Conservation (phyloP, 2,329 filamentous ascomycete genomes). For the Ophiostoma ulmi region DNA sequence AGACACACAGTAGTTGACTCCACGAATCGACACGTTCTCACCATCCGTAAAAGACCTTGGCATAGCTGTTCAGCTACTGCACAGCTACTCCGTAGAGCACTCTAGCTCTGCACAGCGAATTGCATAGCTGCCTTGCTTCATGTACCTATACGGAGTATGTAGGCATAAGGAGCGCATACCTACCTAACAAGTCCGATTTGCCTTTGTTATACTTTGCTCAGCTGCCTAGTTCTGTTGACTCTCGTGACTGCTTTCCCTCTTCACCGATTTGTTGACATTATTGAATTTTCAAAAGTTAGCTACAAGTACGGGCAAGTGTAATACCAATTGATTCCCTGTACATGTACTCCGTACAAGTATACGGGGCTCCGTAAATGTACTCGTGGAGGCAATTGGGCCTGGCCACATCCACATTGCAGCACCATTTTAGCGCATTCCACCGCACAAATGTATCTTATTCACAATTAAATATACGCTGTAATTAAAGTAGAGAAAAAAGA, state of each 20-base stretch:
- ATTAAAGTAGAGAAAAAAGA: neutral
- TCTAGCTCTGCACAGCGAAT: neutral
- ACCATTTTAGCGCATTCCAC: constrained; percentile 25
- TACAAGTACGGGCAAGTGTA: neutral
- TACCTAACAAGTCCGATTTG: neutral
- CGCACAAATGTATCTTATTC: neutral
- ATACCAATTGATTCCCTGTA: neutral
- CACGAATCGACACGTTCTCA: neutral
- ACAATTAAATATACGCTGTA: neutral
- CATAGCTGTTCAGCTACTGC: neutral
- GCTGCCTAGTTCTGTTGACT: neutral
- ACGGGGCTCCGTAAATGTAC: neutral
- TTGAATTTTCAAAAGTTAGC: neutral
- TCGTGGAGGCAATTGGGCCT: neutral
- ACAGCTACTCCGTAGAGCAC: neutral
- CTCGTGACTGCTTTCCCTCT: constrained; percentile 7
- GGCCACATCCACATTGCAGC: constrained; percentile 17
- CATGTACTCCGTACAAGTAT: neutral
- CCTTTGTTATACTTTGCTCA: neutral
- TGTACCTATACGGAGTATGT: neutral
- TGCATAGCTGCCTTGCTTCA: neutral
- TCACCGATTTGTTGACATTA: neutral
- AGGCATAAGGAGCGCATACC: too few relatives aligned
- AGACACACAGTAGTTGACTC: neutral
- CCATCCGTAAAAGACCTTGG: neutral